Evolutionary conservation across 208 protist species (phyloP).

Genomic region (Crithidia thermophila): DNA sequence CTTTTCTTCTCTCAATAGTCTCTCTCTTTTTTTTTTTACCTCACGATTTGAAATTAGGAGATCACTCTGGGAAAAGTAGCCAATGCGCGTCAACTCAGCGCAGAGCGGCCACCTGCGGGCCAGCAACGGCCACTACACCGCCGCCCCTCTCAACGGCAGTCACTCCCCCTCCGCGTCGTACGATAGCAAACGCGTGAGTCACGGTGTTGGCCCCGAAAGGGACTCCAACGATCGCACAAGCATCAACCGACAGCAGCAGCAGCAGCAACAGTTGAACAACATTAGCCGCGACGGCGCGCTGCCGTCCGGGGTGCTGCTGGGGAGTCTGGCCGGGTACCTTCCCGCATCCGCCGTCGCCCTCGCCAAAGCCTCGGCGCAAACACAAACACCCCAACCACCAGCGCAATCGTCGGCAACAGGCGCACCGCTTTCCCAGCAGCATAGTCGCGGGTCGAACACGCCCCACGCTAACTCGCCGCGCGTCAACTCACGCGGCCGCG

Average conservation of each 20-base stretch:
- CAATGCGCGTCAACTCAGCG: constrained; percentile 5
- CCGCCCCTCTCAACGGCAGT: background rate
- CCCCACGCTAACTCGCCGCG: constrained; percentile 2
- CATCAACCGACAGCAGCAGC: background rate
- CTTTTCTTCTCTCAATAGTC: background rate
- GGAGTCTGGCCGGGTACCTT: constrained; percentile 21
- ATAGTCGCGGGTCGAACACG: too few species aligned
- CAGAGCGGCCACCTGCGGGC: background rate
- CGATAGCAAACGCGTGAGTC: background rate
- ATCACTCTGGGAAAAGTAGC: too few species aligned
- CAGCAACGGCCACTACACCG: background rate
- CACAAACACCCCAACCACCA: background rate
- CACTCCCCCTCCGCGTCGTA: constrained; percentile 12
- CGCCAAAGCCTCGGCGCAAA: constrained; percentile 4
- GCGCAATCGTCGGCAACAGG: background rate
- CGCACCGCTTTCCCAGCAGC: too few species aligned
- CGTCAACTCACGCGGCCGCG: background rate
- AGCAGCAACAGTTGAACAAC: background rate
- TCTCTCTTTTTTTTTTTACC: constrained; percentile 1
- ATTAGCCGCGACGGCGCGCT: background rate
- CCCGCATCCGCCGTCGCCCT: constrained; percentile 13
- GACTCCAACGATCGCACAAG: background rate
- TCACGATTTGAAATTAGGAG: too few species aligned
- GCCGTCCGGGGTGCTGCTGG: constrained; percentile 13
- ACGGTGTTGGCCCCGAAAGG: background rate